Conservation (phyloP, 2,329 filamentous ascomycete species). For the Acarospora socialis region DNA sequence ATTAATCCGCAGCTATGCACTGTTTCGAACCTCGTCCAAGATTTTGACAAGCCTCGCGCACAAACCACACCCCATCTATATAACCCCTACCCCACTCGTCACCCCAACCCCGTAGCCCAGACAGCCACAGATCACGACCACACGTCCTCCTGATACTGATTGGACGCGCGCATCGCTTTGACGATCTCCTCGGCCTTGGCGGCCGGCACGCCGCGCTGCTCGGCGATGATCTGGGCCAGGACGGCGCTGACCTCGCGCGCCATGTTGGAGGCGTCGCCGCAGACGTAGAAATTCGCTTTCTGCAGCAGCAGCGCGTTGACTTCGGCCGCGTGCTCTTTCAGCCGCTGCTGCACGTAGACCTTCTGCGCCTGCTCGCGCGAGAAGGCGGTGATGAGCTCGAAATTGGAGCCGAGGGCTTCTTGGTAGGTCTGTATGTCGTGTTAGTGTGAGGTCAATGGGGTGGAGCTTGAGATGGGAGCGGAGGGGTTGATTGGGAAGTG, state of each 20-base stretch:
- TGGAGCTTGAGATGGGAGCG: not conserved
- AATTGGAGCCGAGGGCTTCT: constrained; percentile 69
- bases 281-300: constrained; percentile 92
- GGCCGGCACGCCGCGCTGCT: constrained; percentile 67
- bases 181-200: constrained; percentile 90
- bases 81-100: not conserved
- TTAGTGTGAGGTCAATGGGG: constrained; percentile 3
- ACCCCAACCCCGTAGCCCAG: not conserved
- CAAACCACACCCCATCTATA: too few species aligned
- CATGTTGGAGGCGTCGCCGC: constrained; percentile 95
- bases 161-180: constrained; percentile 87
- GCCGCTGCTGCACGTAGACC: constrained; percentile 89
- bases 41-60: too few species aligned
- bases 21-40: too few species aligned
- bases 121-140: constrained; percentile 37
- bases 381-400: constrained; percentile 85
- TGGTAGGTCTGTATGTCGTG: constrained; percentile 54
- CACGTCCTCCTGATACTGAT: constrained; percentile 84
- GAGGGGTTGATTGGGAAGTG: not conserved
- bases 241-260: constrained; percentile 81
- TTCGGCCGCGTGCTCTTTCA: constrained; percentile 69
- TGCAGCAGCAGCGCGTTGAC: constrained; percentile 78
- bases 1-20: too few species aligned
- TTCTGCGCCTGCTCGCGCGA: constrained; percentile 77
- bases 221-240: constrained; percentile 73